These are phyloP conservation scores for Sarcocystis neurona DNA, from an alignment of 169 alveolate genomes.

Conservation along the genomic window DNA sequence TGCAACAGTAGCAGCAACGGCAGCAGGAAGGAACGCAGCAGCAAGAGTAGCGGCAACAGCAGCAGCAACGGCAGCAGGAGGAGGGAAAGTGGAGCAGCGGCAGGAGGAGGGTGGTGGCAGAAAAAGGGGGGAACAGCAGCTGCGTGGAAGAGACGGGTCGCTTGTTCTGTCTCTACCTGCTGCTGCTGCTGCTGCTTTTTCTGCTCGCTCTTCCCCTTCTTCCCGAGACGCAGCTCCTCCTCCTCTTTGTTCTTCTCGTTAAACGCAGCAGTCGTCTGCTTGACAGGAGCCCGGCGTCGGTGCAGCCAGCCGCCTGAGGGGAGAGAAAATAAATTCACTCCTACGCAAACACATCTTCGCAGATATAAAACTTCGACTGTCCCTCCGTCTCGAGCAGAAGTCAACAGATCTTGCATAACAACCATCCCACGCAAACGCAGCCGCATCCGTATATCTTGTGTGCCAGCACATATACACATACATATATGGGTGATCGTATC, in stretches of 20 bases:
- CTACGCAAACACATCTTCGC: not conserved
- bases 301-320: slow-evolving; percentile 55
- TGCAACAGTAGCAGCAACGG: too few relatives aligned
- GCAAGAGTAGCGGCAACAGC: too few relatives aligned
- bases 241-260: slow-evolving; percentile 59
- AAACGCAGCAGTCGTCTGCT: slow-evolving; percentile 59
- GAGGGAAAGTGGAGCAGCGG: not conserved
- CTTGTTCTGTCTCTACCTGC: too few relatives aligned
- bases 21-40: too few relatives aligned
- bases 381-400: not conserved
- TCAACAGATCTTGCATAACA: not conserved
- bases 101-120: not conserved
- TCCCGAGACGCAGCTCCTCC: slow-evolving; percentile 51
- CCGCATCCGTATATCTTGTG: not conserved
- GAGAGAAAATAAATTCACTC: not conserved
- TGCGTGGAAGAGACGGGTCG: too few relatives aligned
- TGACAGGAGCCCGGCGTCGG: slow-evolving; percentile 48
- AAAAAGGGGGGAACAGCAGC: not conserved
- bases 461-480: not conserved
- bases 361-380: not conserved
- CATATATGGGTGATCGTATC: not conserved
- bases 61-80: too few relatives aligned
- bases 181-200: slow-evolving; percentile 63
- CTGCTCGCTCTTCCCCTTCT: slow-evolving; percentile 61
- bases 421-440: not conserved